These are phyloP conservation scores for Penicillium salamii DNA, from an alignment of 495 filamentous ascomycete species.

Conservation along the genomic window DNA sequence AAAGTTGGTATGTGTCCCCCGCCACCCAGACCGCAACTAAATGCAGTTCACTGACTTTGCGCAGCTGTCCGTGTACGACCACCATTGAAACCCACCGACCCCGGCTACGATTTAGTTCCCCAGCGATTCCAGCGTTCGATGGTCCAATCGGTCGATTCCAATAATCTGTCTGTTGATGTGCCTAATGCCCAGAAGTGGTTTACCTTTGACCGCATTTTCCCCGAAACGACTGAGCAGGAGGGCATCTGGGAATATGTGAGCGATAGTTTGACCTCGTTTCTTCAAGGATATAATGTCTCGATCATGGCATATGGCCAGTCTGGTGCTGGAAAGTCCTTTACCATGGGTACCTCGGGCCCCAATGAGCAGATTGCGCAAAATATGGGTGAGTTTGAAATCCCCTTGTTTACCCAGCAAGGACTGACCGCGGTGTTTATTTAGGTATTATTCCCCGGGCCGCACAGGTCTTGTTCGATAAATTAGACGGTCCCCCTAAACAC, in stretches of 20 bases:
- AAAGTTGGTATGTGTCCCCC: constrained; percentile 84
- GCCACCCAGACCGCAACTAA: neutral
- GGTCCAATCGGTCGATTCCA: constrained; percentile 77
- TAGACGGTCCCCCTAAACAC: constrained; percentile 55
- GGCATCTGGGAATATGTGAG: constrained; percentile 93
- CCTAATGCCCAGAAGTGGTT: constrained; percentile 92
- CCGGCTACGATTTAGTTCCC: constrained; percentile 90
- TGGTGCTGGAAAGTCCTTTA: constrained; percentile 99
- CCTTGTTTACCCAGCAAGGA: neutral
- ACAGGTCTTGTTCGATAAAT: constrained; percentile 79
- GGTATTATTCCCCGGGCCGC: constrained; percentile 94
- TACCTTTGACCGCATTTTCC: constrained; percentile 93
- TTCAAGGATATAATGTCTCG: constrained; percentile 98
- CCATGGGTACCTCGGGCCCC: constrained; percentile 95
- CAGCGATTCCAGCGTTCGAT: constrained; percentile 93
- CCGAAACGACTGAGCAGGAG: constrained; percentile 78
- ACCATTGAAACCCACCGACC: constrained; percentile 77
- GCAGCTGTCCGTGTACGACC: constrained; percentile 92
- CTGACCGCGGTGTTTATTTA: constrained; percentile 28
- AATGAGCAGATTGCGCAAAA: constrained; percentile 70
- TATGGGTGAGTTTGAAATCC: constrained; percentile 63
- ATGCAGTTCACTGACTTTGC: constrained; percentile 10
- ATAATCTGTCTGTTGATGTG: constrained; percentile 88
- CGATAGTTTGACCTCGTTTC: constrained; percentile 86
- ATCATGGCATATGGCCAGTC: constrained; percentile 97